Evolutionary conservation across 164 flowering plant genomes (phyloP), one percentile per base, ranked within the genome.

Genomic region (Vitis riparia): DNA sequence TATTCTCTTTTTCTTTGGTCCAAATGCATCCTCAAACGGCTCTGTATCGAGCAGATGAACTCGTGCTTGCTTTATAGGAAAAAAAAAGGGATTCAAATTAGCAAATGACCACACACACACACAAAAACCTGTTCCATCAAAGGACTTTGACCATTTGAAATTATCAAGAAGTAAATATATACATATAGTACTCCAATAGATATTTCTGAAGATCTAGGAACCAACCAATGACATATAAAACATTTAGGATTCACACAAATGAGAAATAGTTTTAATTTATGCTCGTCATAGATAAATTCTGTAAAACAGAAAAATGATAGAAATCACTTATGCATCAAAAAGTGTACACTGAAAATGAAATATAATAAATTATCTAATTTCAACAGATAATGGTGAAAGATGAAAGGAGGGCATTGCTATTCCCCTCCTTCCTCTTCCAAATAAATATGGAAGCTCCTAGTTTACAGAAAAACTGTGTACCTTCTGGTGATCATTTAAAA

Each of bases 1-100:
- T 76, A 88, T 96, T 77, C 99, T 83, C 82, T 92, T 93, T 58
- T 44, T 77, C 86, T 93, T 92, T n/a, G 97, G 92, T 69, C 99
- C 99, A 88, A 96, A 96, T 2, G 92, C 85, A 81, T 89, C 88
- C 74, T 68, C 73, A 80, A 96, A 96, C 23, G 98, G 93, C 77
- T 88, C 87, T 0, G 84, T 92, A 71, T 96, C 95, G 8, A 96
- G 87, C 61, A 96, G 94, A 85, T 92, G 98, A 71, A 85, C 94
- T 76, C 93, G 83, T 48, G 91, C 77, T 90, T 91, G 98, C 98
- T 95, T 72, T 48, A 79, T 55, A 75, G 15, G 50, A 65, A 58
- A 58, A 50, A 27, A 59, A 60, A 51, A 48, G 14, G 12, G 37
- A 65, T 27, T 49, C n/a, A 53, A 58, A 19, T 55, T 59, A 73